Conservation (phyloP, 1,139 yeast genomes). For the Lodderomyces beijingensis region DNA sequence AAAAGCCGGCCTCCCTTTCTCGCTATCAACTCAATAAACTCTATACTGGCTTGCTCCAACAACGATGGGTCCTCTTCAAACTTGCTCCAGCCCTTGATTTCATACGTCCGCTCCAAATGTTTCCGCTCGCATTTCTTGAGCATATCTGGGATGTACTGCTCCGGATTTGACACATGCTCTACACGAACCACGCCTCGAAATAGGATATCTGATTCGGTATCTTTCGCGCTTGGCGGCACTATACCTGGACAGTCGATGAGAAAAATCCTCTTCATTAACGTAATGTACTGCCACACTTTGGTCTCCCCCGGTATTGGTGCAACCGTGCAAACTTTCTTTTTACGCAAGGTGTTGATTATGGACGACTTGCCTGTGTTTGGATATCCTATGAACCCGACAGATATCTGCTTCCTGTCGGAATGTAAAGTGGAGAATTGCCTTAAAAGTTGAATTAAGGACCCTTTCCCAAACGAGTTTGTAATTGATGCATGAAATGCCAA, state of each 20-base stretch:
- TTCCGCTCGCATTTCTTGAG: constrained; percentile 80
- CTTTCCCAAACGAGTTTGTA: constrained; percentile 96
- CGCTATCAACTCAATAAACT: constrained; percentile 85
- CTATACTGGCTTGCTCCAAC: constrained; percentile 57
- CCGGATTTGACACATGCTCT: constrained; percentile 93
- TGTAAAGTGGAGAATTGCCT: constrained; percentile 92
- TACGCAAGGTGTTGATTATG: constrained; percentile 86
- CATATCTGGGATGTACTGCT: constrained; percentile 89
- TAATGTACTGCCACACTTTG: constrained; percentile 98
- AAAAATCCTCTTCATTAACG: constrained; percentile 92
- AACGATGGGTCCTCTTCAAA: constrained; percentile 38
- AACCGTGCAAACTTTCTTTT: constrained; percentile 92
- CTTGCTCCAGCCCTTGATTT: constrained; percentile 81
- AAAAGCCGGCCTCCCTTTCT: constrained; percentile 87
- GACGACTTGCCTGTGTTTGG: constrained; percentile 98
- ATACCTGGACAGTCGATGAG: constrained; percentile 98
- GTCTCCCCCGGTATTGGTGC: constrained; percentile 99
- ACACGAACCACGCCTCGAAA: constrained; percentile 98
- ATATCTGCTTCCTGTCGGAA: constrained; percentile 89
- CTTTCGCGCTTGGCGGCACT: constrained; percentile 91
- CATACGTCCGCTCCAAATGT: constrained; percentile 94
- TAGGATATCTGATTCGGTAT: constrained; percentile 87
- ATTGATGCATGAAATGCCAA: constrained; percentile 97
- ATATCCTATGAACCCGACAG: constrained; percentile 95
- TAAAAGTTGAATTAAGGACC: constrained; percentile 85